phyloP scores from a whole-genome alignment of 495 filamentous ascomycete genomes.

The Aspergillus avenaceus region DNA sequence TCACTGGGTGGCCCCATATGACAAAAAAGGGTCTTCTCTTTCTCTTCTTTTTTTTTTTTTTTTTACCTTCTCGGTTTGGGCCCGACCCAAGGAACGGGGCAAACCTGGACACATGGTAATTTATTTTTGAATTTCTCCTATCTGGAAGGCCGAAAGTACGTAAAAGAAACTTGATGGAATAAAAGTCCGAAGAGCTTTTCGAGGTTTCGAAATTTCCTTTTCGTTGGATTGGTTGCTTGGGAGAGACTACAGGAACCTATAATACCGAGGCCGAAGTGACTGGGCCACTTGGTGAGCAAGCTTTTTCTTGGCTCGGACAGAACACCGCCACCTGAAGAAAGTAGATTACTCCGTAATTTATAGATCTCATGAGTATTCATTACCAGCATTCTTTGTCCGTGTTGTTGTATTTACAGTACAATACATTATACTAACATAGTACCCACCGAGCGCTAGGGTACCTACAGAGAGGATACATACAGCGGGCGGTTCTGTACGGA shows the following conservation, averaged over 20 bases:
- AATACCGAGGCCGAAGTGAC: background rate
- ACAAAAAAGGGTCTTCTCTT: background rate
- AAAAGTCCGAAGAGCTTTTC: background rate
- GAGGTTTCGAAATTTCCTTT: background rate
- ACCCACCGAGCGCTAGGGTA: no score
- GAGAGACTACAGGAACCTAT: background rate
- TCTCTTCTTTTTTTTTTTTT: background rate
- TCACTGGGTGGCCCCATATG: background rate
- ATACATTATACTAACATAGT: no score
- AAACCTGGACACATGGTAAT: background rate
- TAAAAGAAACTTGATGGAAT: background rate
- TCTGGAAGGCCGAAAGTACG: background rate
- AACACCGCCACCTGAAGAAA: conserved; percentile 6
- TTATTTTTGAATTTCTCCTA: background rate
- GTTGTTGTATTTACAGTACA: background rate
- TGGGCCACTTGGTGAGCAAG: conserved; percentile 7
- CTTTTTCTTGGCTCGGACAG: conserved; percentile 12
- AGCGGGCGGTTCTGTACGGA: no score
- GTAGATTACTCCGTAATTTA: no score
- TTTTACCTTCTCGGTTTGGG: background rate
- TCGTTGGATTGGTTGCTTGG: background rate
- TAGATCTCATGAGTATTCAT: no score
- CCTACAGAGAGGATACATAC: no score
- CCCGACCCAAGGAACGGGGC: conserved; percentile 1
- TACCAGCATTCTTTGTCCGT: background rate